Evolutionary conservation across 441 rosid genomes (phyloP).

Genomic region (Populus trichocarpa): DNA sequence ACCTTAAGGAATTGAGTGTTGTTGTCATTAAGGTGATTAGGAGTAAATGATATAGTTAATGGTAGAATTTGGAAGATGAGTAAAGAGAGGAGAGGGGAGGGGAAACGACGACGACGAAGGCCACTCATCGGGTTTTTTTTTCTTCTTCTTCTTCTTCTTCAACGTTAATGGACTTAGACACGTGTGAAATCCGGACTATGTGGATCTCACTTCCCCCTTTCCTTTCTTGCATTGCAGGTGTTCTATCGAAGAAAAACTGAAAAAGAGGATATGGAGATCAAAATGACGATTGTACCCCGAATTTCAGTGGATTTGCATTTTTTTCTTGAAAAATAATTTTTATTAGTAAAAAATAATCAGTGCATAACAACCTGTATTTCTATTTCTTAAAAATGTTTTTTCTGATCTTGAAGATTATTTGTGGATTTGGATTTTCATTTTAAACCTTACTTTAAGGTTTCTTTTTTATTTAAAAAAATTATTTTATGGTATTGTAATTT

Average conservation of each 20-base stretch:
- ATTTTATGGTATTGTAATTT: too few relatives aligned
- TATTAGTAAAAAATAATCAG: too few relatives aligned
- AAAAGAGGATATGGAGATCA: neutral
- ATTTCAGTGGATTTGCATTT: neutral
- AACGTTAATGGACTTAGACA: neutral
- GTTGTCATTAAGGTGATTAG: neutral
- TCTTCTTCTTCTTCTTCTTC: neutral
- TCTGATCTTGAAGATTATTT: neutral
- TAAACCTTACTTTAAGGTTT: too few relatives aligned
- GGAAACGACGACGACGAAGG: conserved; percentile 4
- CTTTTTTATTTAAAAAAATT: too few relatives aligned
- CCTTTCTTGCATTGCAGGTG: neutral
- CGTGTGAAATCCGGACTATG: neutral
- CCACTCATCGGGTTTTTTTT: neutral
- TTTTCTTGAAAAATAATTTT: too few relatives aligned
- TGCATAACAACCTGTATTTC: neutral
- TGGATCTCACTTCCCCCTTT: neutral
- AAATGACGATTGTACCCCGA: neutral
- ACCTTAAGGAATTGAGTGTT: conserved; percentile 48
- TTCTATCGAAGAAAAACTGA: neutral
- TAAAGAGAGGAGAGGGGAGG: conserved; percentile 21
- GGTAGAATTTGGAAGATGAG: conserved; percentile 21
- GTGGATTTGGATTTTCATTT: too few relatives aligned
- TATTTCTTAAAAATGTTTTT: neutral
- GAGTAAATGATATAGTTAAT: conserved; percentile 24